Conservation (phyloP, 176 grass and related monocot genomes). For the Alopecurus myosuroides region DNA sequence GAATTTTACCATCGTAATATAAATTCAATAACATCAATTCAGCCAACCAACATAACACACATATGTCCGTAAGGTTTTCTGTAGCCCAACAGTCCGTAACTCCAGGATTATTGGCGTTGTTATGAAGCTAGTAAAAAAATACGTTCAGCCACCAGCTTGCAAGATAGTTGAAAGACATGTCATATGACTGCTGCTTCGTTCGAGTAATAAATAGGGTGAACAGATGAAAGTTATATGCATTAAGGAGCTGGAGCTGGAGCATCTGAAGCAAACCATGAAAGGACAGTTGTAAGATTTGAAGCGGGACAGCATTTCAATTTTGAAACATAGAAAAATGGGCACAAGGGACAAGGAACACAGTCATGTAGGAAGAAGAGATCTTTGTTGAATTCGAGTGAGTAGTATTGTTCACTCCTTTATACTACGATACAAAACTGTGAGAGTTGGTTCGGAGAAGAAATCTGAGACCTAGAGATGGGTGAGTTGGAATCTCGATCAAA, state of each 20-base stretch:
- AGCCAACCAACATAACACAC: too few species aligned
- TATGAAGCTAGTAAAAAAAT: background rate
- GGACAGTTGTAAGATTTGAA: background rate
- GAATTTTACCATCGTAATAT: too few species aligned
- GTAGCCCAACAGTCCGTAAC: too few species aligned
- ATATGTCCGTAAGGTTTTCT: too few species aligned
- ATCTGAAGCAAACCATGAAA: background rate
- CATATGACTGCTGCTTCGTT: background rate
- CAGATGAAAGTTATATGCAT: background rate
- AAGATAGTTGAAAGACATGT: background rate
- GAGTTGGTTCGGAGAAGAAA: background rate
- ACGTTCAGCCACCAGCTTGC: background rate
- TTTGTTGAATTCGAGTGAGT: background rate
- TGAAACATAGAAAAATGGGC: background rate
- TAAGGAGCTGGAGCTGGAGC: background rate
- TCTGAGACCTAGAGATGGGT: background rate
- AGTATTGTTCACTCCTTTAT: background rate
- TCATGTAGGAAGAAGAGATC: background rate
- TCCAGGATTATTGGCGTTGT: too few species aligned
- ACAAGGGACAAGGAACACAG: background rate
- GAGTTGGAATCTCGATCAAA: background rate
- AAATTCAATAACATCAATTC: too few species aligned
- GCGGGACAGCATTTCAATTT: background rate
- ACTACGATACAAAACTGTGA: background rate
- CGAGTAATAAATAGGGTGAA: background rate